Evolutionary conservation across 148 eudicot genomes (phyloP), one percentile per base, ranked within the genome.

Genomic region (Cornus suecica): DNA sequence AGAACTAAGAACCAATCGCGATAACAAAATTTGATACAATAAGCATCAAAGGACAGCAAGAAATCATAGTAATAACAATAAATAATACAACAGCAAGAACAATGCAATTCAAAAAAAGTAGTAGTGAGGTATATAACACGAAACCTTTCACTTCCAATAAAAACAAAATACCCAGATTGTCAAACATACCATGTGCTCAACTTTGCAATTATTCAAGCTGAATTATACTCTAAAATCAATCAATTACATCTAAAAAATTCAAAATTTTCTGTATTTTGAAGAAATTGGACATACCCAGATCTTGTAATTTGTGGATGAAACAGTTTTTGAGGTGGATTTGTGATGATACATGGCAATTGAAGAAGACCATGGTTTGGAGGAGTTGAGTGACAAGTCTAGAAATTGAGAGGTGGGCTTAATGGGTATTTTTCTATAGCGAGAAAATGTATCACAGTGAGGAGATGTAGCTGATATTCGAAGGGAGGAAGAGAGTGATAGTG

Each of bases 231-330:
- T 31, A 29, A 72, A 28, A 7, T 34, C 20, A 58, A 58, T 58
- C 62, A 58, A 58, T 58, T 14, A 58, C 8, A 5, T 58, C 22
- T 42, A 61, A n/a, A 25, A 65, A 28, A 65, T 34, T 27, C 76
- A 62, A 73, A 45, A 51, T 22, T 63, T 73, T 78, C 64, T 24
- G 28, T 18, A 30, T 37, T 62, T 56, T 37, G 15, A 63, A 29
- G 5, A 16, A 75, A 72, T 24, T 32, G 26, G 26, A 30, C 74
- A 74, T 79, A 91, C 97, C 90, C 73, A 42, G 73, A 88, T 79
- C 58, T 66, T 76, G n/a, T 41, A 65, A 60, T 37, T 74, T 26
- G 63, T 41, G 71, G 64, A 68, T 8, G 74, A 69, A 76, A 37
- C n/a, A 52, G 84, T 66, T 65, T 34, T 66, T 41, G 60, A 69